These are phyloP conservation scores for Sporothrix brunneoviolacea DNA, from an alignment of 2,329 filamentous ascomycete genomes.

Conservation along the genomic window DNA sequence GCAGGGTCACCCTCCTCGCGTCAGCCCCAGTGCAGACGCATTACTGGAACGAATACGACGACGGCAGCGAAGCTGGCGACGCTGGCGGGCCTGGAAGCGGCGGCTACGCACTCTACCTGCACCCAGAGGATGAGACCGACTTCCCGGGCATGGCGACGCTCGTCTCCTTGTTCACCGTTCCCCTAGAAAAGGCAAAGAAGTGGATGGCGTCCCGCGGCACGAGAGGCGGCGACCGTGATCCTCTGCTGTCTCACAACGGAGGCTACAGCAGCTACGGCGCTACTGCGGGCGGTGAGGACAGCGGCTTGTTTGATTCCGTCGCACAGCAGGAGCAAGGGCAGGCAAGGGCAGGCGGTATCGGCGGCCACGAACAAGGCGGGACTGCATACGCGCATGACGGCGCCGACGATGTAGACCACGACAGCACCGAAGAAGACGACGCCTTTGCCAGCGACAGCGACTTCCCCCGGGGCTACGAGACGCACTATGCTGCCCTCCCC, in stretches of 20 bases:
- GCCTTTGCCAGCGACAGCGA: slow-evolving; percentile 33
- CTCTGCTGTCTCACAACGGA: slow-evolving; percentile 23
- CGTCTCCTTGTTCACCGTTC: slow-evolving; percentile 42
- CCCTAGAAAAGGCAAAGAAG: slow-evolving; percentile 43
- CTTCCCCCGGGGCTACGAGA: slow-evolving; percentile 44
- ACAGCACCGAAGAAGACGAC: slow-evolving; percentile 39
- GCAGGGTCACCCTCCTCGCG: slow-evolving; percentile 4
- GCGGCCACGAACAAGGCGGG: not conserved
- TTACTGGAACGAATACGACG: slow-evolving; percentile 86
- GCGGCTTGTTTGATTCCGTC: not conserved
- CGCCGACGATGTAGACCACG: slow-evolving; percentile 21
- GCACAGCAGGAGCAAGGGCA: not conserved
- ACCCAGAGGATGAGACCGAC: slow-evolving; percentile 55
- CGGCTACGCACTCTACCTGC: slow-evolving; percentile 66
- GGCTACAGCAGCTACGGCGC: slow-evolving; percentile 15
- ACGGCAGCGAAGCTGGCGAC: slow-evolving; percentile 63
- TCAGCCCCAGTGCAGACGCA: slow-evolving; percentile 27
- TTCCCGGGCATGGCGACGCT: slow-evolving; percentile 61
- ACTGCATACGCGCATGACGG: not conserved
- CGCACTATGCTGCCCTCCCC: slow-evolving; percentile 48
- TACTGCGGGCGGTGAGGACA: slow-evolving; percentile 6
- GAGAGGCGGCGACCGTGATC: slow-evolving; percentile 17
- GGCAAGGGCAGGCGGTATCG: not conserved
- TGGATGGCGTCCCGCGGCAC: slow-evolving; percentile 36
- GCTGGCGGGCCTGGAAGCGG: slow-evolving; percentile 48